Evolutionary conservation across 176 grass and related monocot species (phyloP).

Genomic region (Aegilops umbellulata): DNA sequence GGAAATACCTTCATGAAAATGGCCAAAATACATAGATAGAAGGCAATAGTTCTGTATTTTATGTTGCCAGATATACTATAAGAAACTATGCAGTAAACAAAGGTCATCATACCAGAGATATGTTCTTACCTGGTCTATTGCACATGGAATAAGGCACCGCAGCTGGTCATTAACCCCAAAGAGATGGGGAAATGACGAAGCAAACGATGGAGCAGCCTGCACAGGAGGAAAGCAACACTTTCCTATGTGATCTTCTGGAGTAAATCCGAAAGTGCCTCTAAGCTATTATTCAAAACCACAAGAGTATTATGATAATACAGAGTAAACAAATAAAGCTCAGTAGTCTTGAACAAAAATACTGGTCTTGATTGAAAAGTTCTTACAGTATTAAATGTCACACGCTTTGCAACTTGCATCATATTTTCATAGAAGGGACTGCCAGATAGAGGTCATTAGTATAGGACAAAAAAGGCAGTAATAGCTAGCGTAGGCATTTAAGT

Average conservation of each 20-base stretch:
- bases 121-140: constrained; percentile 80
- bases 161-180: constrained; percentile 56
- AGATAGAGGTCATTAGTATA: constrained; percentile 5
- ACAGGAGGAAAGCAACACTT: constrained; percentile 82
- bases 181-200: constrained; percentile 87
- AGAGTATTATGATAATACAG: constrained; percentile 6
- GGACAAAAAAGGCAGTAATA: not conserved
- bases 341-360: not conserved
- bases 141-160: constrained; percentile 86
- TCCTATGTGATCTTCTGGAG: constrained; percentile 81
- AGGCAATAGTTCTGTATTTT: not conserved
- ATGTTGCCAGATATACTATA: no score
- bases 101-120: constrained; percentile 12
- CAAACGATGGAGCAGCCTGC: constrained; percentile 90
- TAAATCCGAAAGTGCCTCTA: constrained; percentile 82
- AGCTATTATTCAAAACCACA: constrained; percentile 38
- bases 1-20: not conserved
- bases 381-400: constrained; percentile 82
- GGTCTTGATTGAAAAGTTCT: constrained; percentile 17
- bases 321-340: not conserved
- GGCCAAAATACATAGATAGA: not conserved
- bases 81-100: not conserved
- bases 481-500: not conserved
- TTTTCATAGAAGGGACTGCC: constrained; percentile 82
- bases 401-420: constrained; percentile 69